Base-by-base conservation (phyloP, 2,329 filamentous ascomycete genomes). In the Trichophyton simii region DNA sequence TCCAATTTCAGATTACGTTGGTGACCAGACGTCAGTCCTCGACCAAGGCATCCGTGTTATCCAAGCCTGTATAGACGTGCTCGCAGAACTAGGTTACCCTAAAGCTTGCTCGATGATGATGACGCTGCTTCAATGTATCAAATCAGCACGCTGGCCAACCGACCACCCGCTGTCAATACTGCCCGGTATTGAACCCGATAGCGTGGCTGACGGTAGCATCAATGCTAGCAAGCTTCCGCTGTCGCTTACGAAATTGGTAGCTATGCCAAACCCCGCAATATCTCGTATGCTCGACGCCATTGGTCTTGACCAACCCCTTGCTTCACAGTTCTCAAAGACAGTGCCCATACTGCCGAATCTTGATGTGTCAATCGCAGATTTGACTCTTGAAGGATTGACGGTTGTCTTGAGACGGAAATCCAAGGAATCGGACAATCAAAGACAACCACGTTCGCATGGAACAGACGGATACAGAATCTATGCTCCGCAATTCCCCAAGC, bases 41-140 rank as follows among this genome's bases (percentile, higher is more conserved):
- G 94, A 99, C 72, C 94, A 99, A 72, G 89, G 90, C 4, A 94
- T 99, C 63, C 94, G 94, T 83, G 94, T 99, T 72, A 86, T 96
- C 38, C 94, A 99, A 73, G 95, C 94, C 0, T 88, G 87, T 4
- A 92, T 99, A 68, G 95, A 99, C 71, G 87, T 96, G 8, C 82
- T 97, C 62, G 89, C 92, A 0, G 95, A 99, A 73, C 76, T 96
- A n/a, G 89, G 89, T 9, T 86, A 88, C 70, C 77, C 91, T 3
- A 87, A 87, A 20, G 91, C 87, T 62, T 90, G 87, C 66, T 79
- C 86, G 52, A 83, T 85, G 76, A 91, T 96, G 85, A 88, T 97
- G 65, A 84, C 80, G 15, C 80, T 99, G 0, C 82, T 99, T 31
- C 91, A 97, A 74, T 91, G 86, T 70, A 87, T 99, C 78, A 99